Percentiles rank a stretch among this genome's conserved stretches.
phyloP scores from a whole-genome alignment of 2,329 filamentous ascomycete genomes.

The Verticillium nubilum region DNA sequence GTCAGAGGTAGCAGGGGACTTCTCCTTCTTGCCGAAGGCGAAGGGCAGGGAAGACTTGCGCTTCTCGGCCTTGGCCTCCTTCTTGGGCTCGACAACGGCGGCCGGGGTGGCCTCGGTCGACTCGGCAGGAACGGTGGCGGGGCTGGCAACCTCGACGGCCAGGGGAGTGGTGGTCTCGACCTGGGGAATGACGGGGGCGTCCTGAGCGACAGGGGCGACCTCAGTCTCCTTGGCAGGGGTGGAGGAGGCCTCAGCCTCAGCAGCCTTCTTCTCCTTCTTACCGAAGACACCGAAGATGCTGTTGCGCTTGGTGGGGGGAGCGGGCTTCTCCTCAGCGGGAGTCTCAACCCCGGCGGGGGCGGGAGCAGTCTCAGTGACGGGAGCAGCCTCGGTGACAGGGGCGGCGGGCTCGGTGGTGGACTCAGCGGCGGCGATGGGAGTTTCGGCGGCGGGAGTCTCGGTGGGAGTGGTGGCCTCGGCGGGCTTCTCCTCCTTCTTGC shows the following conservation, averaged over 20 bases:
- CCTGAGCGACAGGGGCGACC: conserved; percentile 35
- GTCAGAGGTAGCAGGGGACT: conserved; percentile 45
- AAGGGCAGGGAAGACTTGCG: conserved; percentile 74
- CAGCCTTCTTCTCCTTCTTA: conserved; percentile 56
- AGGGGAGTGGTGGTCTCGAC: conserved; percentile 53
- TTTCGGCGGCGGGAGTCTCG: conserved; percentile 27
- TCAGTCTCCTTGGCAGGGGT: conserved; percentile 37
- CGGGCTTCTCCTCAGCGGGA: conserved; percentile 18
- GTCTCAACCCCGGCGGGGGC: conserved; percentile 20
- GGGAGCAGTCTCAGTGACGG: conserved; percentile 26
- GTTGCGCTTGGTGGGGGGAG: conserved; percentile 49
- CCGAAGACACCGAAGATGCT: conserved; percentile 52
- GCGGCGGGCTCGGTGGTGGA: conserved; percentile 11
- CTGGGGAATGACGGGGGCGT: conserved; percentile 53
- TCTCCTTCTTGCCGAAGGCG: conserved; percentile 74
- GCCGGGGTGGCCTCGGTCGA: conserved; percentile 34
- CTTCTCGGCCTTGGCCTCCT: conserved; percentile 66
- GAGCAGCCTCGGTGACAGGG: conserved; percentile 11
- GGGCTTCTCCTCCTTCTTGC: conserved; percentile 49
- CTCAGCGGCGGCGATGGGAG: conserved; percentile 25
- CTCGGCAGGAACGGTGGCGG: conserved; percentile 41
- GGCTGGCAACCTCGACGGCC: conserved; percentile 42
- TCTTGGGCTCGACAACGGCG: conserved; percentile 50
- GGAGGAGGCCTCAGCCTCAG: conserved; percentile 39
- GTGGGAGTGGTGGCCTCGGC: conserved; percentile 26